Base-by-base conservation (phyloP, 805 yeast genomes). In the Candida fluviatilis region DNA sequence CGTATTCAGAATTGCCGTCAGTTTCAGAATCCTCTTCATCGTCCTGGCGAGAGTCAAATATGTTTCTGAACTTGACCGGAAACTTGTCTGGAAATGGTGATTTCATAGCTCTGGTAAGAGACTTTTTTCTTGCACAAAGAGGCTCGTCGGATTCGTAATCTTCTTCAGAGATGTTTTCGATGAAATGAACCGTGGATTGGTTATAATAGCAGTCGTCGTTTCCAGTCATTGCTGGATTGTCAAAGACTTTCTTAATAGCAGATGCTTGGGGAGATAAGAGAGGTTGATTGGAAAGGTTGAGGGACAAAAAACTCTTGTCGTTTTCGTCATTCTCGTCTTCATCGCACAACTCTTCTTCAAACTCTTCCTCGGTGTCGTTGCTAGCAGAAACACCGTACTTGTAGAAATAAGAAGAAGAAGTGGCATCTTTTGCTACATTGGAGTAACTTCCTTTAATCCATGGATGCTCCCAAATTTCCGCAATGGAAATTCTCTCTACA, bases 391-490 rank as follows among this genome's bases (percentile, higher is more conserved):
- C 38, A 19, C 39, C 34, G 34, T 39, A 37, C 11, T 36, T 41
- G 5, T 30, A 18, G 18, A 38, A 35, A 19, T 35, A 35, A 26
- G 40, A 35, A 23, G 34, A 13, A 10, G 21, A 5, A 11, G 23
- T 16, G 17, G n/a, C 28, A 13, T n/a, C 16, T 6, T 10, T 26
- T 12, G 27, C 24, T 14, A 40, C 49, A 23, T 45, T 35, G 6
- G 34, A 23, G n/a, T 41, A 49, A 12, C n/a, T 12, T 8, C 29
- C 29, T 30, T 47, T 53, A 7, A 64, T 46, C 95, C 95, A 85
- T 10, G 89, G 88, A 56, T 85, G 90, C 13, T 67, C 57, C 48
- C 84, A 65, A 19, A 85, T 66, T 43, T 84, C 81, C 34, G 80
- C 81, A 31, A 84, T 73, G 2, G 84, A 76, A 46, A 81, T 83